A percentile compares a stretch with the other conserved stretches of the same genome.
Evolutionary conservation across 2,329 filamentous ascomycete genomes (phyloP).

Genomic region (Tolypocladium pustulatum): DNA sequence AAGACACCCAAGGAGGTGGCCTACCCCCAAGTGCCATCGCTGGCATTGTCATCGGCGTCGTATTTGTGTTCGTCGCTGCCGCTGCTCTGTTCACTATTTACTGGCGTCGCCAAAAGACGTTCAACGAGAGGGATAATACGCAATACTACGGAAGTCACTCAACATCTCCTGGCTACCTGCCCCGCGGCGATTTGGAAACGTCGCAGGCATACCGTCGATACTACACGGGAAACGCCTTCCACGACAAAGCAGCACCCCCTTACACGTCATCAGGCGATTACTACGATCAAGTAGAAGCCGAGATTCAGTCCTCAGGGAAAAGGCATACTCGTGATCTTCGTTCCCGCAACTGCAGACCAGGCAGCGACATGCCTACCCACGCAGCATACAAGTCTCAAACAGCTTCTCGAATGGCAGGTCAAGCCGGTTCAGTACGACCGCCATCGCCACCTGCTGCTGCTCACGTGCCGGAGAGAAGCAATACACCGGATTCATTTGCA

Average conservation of each 20-base stretch:
- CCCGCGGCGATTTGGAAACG: constrained; percentile 15
- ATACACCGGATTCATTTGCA: constrained; percentile 21
- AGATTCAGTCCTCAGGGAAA: constrained; percentile 1
- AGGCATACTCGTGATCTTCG: not conserved
- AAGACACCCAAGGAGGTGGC: constrained; percentile 11
- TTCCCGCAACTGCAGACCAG: constrained; percentile 8
- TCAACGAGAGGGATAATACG: constrained; percentile 9
- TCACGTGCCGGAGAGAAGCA: constrained; percentile 7
- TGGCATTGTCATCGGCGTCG: constrained; percentile 39
- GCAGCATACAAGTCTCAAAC: constrained; percentile 28
- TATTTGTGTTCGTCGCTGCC: constrained; percentile 29
- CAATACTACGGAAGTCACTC: constrained; percentile 4
- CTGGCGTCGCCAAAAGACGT: constrained; percentile 31
- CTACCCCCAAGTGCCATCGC: constrained; percentile 40
- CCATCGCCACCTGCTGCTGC: constrained; percentile 4
- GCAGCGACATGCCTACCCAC: constrained; percentile 32
- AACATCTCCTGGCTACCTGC: constrained; percentile 10
- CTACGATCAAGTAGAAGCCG: constrained; percentile 26
- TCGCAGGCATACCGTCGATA: constrained; percentile 10
- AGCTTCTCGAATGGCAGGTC: not conserved
- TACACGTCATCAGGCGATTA: constrained; percentile 25
- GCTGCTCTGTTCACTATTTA: constrained; percentile 35
- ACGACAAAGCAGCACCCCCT: constrained; percentile 10
- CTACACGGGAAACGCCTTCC: constrained; percentile 9
- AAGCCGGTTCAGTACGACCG: not conserved